These are phyloP conservation scores for Globisporangium paddicum DNA, from an alignment of 352 stramenopile species.

Conservation along the genomic window DNA sequence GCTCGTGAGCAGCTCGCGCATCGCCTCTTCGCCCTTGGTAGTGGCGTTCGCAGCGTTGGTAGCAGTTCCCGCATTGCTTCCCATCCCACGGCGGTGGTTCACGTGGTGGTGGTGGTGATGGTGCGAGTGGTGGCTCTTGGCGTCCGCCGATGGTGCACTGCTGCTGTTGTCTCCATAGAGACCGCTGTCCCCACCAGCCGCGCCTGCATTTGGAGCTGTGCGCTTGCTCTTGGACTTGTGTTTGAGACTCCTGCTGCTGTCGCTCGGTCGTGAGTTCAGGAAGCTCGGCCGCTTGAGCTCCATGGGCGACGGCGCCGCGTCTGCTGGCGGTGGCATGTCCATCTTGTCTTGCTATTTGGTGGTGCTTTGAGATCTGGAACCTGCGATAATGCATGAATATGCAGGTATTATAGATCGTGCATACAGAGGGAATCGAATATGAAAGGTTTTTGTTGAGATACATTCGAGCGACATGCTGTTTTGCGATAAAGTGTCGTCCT, in stretches of 20 bases:
- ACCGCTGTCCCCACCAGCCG: constrained; percentile 16
- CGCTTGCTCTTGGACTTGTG: constrained; percentile 81
- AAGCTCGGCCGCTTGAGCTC: constrained; percentile 74
- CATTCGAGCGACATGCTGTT: too few relatives aligned
- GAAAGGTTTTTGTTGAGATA: too few relatives aligned
- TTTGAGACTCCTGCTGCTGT: constrained; percentile 69
- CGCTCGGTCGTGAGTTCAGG: too few relatives aligned
- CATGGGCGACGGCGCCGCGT: constrained; percentile 16
- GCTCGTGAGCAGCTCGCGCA: constrained; percentile 71
- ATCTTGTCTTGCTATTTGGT: too few relatives aligned
- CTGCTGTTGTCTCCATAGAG: constrained; percentile 9
- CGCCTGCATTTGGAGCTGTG: not conserved
- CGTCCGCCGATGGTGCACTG: constrained; percentile 9
- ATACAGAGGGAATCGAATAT: too few relatives aligned
- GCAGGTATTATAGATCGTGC: too few relatives aligned
- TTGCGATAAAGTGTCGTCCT: too few relatives aligned
- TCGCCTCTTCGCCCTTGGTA: constrained; percentile 36
- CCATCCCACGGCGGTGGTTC: constrained; percentile 19
- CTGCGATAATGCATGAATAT: too few relatives aligned
- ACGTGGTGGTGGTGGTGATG: constrained; percentile 13
- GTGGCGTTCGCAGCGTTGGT: constrained; percentile 16
- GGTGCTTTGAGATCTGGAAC: too few relatives aligned
- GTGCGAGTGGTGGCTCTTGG: constrained; percentile 18
- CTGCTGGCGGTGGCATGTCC: not conserved
- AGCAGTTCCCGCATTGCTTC: constrained; percentile 13